Evolutionary conservation across 1,139 yeast species (phyloP), one percentile per base, ranked within the genome.

Genomic region (Martiniozyma asiatica): DNA sequence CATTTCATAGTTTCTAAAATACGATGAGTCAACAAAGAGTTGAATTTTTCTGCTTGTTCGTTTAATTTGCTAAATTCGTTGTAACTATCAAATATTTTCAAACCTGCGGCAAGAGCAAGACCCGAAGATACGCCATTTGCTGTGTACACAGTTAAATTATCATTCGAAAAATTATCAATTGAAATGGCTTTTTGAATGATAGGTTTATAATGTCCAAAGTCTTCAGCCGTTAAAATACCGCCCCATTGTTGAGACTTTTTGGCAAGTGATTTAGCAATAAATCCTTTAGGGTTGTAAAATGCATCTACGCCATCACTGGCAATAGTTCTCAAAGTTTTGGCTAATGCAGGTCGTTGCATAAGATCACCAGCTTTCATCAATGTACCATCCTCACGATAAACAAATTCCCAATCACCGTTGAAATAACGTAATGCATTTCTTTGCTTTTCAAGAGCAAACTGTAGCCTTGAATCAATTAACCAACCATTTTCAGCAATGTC

Each of bases 1-100:
- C 95, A 89, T 53, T 87, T 87, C 92, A 87, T 84, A 6, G 81
- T 59, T 53, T 89, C 98, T 10, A 85, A 59, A 10, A 84, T 50
- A 33, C 81, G 63, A 45, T 82, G 95, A 2, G 73, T 61, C n/a
- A 68, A 62, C 5, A 65, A 45, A 1, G 61, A 59, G 5, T 48
- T 47, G 43, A 63, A 61, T n/a, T n/a, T n/a, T n/a, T n/a, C n/a
- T n/a, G n/a, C n/a, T n/a, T n/a, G n/a, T 35, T 72, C 75, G 5
- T 26, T 25, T 1, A 22, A 26, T 7, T 63, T 64, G 11, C 49
- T 45, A 5, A 45, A 42, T 21, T 51, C 48, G 12, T 37, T 27
- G 14, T 48, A 43, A 20, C 53, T 46, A 35, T 50, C 48, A 22
- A 61, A 41, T 8, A 84, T 69, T 35, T 74, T 71, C 35, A 89